Base-by-base conservation (phyloP, 2,329 filamentous ascomycete species). In the Scedosporium dehoogii region DNA sequence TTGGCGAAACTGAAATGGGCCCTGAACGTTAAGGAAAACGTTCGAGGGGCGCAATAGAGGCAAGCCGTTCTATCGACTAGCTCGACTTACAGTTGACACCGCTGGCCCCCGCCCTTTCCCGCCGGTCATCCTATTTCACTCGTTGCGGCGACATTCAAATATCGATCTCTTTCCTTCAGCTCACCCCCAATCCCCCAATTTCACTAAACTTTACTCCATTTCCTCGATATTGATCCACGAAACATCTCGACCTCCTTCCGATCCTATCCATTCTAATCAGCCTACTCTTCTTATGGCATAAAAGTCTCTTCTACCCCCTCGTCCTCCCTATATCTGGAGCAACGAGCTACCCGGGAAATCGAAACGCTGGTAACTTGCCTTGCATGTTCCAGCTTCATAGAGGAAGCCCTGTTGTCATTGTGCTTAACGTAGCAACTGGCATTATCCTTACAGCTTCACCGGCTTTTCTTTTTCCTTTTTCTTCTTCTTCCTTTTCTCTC, bases 1-100 rank as follows among this genome's bases (percentile, higher is more conserved):
- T 75, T 89, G 59, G 79, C 85, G 65, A 85, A 90, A 76, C 79
- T 92, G 73, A 84, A 79, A 69, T 92, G 89, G 89, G 87, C 89
- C 14, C 79, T 92, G 66, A 85, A 81, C 61, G 81, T 89, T 60
- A 86, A 89, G 75, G 75, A 82, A 64, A 85, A 82, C 65, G 79
- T 87, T 62, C 78, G 77, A 63, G 82, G 76, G 62, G 81, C 83
- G 6, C 73, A 81, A 71, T 85, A 71, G 77, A 38, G 14, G 62
- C 62, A 59, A 33, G 38, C 21, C 56, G 6, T n/a, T 53, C 51
- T 21, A 29, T 18, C 6, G 18, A 23, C 33, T 33, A 29, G 58
- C 58, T 59, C 55, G 48, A 29, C 61, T 33, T 33, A 9, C 6
- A 46, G 44, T 48, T 14, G 18, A 18, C 44, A 48, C 2, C 44